Conservation (phyloP, 352 stramenopile genomes). For the Pythium volutum region DNA sequence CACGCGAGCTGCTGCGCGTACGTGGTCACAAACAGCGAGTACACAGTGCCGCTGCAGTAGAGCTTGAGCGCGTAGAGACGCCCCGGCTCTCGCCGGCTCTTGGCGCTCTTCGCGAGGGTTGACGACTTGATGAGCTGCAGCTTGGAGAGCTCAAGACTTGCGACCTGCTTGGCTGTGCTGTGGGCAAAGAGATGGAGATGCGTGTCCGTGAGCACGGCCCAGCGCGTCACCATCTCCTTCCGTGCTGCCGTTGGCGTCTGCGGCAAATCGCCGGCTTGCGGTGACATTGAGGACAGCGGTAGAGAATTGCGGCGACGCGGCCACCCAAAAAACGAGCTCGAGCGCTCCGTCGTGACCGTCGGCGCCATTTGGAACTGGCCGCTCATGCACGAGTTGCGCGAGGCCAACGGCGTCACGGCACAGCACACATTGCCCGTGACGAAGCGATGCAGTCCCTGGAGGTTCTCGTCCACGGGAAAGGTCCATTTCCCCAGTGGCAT, state of each 20-base stretch:
- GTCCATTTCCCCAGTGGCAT: conserved; percentile 71
- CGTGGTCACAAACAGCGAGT: conserved; percentile 74
- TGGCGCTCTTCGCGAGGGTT: conserved; percentile 26
- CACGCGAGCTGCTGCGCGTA: conserved; percentile 75
- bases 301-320: conserved; percentile 38
- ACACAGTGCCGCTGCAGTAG: conserved; percentile 62
- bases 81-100: conserved; percentile 44
- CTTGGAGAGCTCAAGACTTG: conserved; percentile 76
- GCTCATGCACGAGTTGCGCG: conserved; percentile 61
- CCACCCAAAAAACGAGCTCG: conserved; percentile 63
- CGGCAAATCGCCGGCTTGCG: conserved; percentile 36
- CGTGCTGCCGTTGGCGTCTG: conserved; percentile 42
- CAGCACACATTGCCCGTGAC: conserved; percentile 58
- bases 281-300: conserved; percentile 38
- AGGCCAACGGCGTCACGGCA: conserved; percentile 53
- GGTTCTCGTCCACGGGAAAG: conserved; percentile 69
- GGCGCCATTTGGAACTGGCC: conserved; percentile 72
- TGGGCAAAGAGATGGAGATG: conserved; percentile 77
- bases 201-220: conserved; percentile 80
- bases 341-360: conserved; percentile 34
- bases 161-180: conserved; percentile 62
- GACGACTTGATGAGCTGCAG: conserved; percentile 70
- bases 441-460: conserved; percentile 67
- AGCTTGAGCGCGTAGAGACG: conserved; percentile 68
- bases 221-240: conserved; percentile 64